Percentiles rank a stretch among this genome's conserved stretches.
Conservation (phyloP, 108 stramenopile species). For the Phaeodactylum tricornutum region DNA sequence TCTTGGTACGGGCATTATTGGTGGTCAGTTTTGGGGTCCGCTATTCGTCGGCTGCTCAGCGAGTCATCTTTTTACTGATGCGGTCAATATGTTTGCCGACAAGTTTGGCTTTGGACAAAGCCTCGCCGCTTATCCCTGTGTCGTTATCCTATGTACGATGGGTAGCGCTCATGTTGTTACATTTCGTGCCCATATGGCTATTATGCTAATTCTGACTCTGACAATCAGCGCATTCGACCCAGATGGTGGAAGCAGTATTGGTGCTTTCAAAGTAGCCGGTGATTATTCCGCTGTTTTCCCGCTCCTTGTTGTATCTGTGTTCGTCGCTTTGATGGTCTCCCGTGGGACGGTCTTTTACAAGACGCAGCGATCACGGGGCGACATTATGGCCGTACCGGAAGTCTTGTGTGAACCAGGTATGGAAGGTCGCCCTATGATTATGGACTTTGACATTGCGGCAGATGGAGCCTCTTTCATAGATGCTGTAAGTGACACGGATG, state of each 20-base stretch:
- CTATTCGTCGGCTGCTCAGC: conserved; percentile 42
- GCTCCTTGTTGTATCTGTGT: conserved; percentile 40
- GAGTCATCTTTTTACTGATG: conserved; percentile 33
- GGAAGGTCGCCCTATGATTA: conserved; percentile 28
- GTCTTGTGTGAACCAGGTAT: conserved; percentile 49
- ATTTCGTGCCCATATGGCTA: conserved; percentile 46
- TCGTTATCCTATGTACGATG: conserved; percentile 48
- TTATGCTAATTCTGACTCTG: conserved; percentile 51
- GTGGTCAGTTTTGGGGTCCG: conserved; percentile 59
- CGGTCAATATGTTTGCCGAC: conserved; percentile 4
- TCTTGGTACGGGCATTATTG: conserved; percentile 45
- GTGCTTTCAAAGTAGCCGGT: conserved; percentile 19
- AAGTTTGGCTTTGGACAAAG: conserved; percentile 15
- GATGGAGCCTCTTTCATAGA: no score
- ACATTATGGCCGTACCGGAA: conserved; percentile 43
- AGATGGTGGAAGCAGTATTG: conserved; percentile 9
- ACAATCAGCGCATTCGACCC: conserved; percentile 42
- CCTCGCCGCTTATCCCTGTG: conserved; percentile 37
- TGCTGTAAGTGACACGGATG: neutral
- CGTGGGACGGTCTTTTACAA: conserved; percentile 31
- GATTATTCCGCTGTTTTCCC: conserved; percentile 60
- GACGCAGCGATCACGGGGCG: conserved; percentile 41
- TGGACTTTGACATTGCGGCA: conserved; percentile 24
- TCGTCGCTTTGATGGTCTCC: conserved; percentile 35
- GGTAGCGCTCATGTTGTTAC: conserved; percentile 42